Conservation (phyloP, 2,329 filamentous ascomycete species). For the Aspergillus sojae region DNA sequence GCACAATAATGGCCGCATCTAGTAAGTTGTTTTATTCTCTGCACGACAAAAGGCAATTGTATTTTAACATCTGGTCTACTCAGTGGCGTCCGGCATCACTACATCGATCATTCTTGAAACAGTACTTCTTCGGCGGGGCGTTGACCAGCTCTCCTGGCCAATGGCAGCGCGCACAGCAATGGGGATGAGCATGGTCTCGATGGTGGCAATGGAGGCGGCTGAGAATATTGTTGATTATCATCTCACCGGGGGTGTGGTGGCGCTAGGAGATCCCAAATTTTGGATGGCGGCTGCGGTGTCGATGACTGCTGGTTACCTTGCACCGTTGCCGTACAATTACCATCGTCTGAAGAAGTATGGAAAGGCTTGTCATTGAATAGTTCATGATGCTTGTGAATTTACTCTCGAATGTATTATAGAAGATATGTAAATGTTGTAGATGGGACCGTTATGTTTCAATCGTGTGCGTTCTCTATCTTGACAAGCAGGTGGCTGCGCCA, state of each 20-base stretch:
- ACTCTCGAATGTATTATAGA: no score
- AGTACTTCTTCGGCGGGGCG: slow-evolving; percentile 51
- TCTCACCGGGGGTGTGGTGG: slow-evolving; percentile 55
- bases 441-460: no score
- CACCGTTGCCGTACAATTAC: slow-evolving; percentile 60
- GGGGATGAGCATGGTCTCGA: slow-evolving; percentile 63
- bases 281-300: slow-evolving; percentile 52
- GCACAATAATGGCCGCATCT: slow-evolving; percentile 55
- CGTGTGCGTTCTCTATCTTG: no score
- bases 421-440: no score
- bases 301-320: slow-evolving; percentile 37
- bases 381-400: no score
- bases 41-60: no score
- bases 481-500: no score
- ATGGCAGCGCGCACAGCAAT: slow-evolving; percentile 55
- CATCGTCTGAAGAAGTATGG: slow-evolving; percentile 52
- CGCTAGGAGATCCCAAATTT: slow-evolving; percentile 51
- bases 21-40: slow-evolving; percentile 39
- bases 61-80: no score
- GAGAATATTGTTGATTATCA: slow-evolving; percentile 60
- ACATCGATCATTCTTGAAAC: slow-evolving; percentile 59
- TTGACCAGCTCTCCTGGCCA: slow-evolving; percentile 52
- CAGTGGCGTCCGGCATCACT: slow-evolving; percentile 57
- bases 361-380: slow-evolving; percentile 35
- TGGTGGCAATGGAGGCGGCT: slow-evolving; percentile 61